These are phyloP conservation scores for Porodaedalea pini DNA, from an alignment of 1,284 basidiomycete genomes.

Conservation along the genomic window DNA sequence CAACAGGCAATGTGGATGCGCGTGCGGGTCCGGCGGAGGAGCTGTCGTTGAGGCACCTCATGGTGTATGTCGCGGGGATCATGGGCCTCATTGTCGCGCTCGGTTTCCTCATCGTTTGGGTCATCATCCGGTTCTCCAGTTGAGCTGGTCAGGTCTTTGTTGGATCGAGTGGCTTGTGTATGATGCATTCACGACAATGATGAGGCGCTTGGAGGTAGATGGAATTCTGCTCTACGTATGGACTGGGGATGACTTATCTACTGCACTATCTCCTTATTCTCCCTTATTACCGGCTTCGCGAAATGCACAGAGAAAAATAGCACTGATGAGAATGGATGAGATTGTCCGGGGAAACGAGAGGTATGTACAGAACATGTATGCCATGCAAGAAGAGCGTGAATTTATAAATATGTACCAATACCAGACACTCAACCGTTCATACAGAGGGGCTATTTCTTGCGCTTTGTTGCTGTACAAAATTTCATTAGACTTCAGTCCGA, in stretches of 20 bases:
- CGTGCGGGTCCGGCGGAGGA: conserved; percentile 1
- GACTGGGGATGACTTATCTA: background rate
- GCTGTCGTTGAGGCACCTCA: conserved; percentile 27
- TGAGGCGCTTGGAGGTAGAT: background rate
- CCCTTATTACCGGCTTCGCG: background rate
- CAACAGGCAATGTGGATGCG: background rate
- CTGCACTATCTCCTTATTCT: background rate
- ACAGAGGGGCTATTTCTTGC: conserved; percentile 28
- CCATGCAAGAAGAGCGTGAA: too few species aligned
- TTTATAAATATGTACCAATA: background rate
- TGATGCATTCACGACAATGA: background rate
- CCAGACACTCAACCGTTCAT: background rate
- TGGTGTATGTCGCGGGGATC: conserved; percentile 37
- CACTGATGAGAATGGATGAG: too few species aligned
- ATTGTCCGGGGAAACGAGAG: background rate
- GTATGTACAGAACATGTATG: too few species aligned
- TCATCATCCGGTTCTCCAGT: conserved; percentile 27
- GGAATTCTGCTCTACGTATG: too few species aligned
- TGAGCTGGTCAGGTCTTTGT: background rate
- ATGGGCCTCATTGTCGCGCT: conserved; percentile 39
- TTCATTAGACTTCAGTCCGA: background rate
- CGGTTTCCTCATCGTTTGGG: conserved; percentile 32
- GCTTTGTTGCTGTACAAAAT: conserved; percentile 28
- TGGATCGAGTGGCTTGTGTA: background rate
- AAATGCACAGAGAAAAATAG: too few species aligned